Evolutionary conservation across 148 eudicot genomes (phyloP).

Genomic region (Rhododendron ferrugineum): DNA sequence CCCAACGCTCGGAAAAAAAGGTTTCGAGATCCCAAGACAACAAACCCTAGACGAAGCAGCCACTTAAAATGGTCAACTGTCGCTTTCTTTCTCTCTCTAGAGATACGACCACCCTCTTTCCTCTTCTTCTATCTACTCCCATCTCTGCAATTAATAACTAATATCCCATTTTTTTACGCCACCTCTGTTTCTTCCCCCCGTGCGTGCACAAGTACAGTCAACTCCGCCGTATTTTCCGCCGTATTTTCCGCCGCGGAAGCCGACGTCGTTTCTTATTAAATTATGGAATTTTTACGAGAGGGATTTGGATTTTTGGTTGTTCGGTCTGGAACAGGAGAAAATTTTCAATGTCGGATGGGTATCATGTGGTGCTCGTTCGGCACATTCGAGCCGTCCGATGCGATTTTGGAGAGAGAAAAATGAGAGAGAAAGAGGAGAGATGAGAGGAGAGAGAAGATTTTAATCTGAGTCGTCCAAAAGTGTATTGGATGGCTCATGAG

Average conservation of each 20-base stretch:
- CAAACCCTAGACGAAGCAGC: neutral
- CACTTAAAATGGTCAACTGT: slow-evolving; percentile 10
- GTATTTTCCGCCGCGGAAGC: neutral
- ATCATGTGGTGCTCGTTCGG: too few species aligned
- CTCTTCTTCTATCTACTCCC: neutral
- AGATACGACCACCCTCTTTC: neutral
- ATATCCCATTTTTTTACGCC: neutral
- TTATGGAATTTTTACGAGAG: too few species aligned
- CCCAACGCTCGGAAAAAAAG: too few species aligned
- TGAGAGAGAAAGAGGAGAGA: too few species aligned
- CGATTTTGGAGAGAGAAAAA: too few species aligned
- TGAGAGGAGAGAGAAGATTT: too few species aligned
- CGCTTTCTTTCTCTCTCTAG: neutral
- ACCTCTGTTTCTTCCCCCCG: neutral
- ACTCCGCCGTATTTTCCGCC: slow-evolving; percentile 4
- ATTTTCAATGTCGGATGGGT: too few species aligned
- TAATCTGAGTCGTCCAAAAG: too few species aligned
- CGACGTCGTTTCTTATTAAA: neutral
- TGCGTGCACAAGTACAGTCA: neutral
- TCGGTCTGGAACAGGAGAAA: neutral
- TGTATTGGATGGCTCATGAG: too few species aligned
- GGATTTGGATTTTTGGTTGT: neutral
- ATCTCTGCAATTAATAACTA: neutral
- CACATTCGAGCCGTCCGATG: too few species aligned
- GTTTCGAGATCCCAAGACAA: too few species aligned